phyloP scores from a whole-genome alignment of 371 early-diverging fungal species.

The Homolaphlyctis polyrhiza region DNA sequence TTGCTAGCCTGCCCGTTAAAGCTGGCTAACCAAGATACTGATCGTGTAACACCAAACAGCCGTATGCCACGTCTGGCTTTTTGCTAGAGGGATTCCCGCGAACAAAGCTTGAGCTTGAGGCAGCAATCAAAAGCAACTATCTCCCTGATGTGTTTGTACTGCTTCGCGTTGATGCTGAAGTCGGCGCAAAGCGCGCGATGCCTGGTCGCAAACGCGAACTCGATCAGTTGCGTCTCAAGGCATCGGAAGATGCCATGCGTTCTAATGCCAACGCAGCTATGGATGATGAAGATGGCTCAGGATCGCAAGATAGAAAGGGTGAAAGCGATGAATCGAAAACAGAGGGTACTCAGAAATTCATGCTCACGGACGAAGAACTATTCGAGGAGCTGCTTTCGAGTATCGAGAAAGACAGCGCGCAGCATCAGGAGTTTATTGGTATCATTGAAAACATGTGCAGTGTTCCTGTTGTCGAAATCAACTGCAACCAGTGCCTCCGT shows the following conservation, averaged over 20 bases:
- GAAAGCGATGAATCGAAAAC: neutral
- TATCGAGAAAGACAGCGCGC: conserved; percentile 28
- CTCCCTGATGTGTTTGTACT: conserved; percentile 35
- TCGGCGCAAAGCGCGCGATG: conserved; percentile 30
- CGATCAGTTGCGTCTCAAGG: neutral
- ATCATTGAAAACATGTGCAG: conserved; percentile 19
- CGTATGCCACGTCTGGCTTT: conserved; percentile 36
- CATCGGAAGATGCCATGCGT: neutral
- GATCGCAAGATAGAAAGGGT: conserved; percentile 4
- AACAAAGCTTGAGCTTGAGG: conserved; percentile 34
- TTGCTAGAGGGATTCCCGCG: conserved; percentile 38
- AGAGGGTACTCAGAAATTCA: neutral
- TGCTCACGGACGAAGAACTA: conserved; percentile 17
- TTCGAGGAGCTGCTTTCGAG: conserved; percentile 27
- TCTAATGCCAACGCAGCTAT: neutral
- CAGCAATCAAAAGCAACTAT: conserved; percentile 26
- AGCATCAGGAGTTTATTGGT: conserved; percentile 22
- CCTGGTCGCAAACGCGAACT: neutral
- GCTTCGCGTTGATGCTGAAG: conserved; percentile 28
- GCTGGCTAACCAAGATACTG: no score
- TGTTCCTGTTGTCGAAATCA: conserved; percentile 30
- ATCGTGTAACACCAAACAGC: conserved; percentile 15
- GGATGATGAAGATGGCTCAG: conserved; percentile 10
- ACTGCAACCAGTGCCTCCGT: conserved; percentile 24
- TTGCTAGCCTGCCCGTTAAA: no score